phyloP scores from a whole-genome alignment of 2,329 filamentous ascomycete genomes.

The Thelonectria blattea region DNA sequence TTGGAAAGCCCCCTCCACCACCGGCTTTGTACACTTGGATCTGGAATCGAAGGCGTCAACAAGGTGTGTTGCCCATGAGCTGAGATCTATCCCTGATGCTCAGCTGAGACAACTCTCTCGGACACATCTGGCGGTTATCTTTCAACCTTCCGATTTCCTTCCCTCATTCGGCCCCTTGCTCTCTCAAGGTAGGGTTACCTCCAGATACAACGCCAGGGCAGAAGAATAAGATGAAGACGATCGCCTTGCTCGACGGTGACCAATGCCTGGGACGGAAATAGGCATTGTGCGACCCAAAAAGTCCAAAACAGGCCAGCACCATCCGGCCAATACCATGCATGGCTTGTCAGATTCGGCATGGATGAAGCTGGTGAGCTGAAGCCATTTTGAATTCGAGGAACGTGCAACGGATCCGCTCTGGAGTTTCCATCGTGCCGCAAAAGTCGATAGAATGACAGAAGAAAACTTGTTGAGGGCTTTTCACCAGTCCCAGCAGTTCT shows the following conservation, averaged over 20 bases:
- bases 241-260: slow-evolving; percentile 28
- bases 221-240: slow-evolving; percentile 20
- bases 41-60: not conserved
- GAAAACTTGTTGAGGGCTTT: slow-evolving; percentile 21
- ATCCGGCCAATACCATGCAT: slow-evolving; percentile 6
- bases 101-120: not conserved
- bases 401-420: slow-evolving; percentile 14
- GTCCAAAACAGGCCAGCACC: slow-evolving; percentile 8
- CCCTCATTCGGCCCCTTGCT: not conserved
- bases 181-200: slow-evolving; percentile 5
- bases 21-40: not conserved
- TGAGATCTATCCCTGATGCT: not conserved
- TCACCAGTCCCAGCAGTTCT: slow-evolving; percentile 26
- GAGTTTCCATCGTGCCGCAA: slow-evolving; percentile 32
- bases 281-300: slow-evolving; percentile 26
- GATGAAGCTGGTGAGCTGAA: slow-evolving; percentile 7
- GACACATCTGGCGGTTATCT: not conserved
- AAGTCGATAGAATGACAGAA: slow-evolving; percentile 20
- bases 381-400: slow-evolving; percentile 4
- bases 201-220: slow-evolving; percentile 8
- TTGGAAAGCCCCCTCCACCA: not conserved
- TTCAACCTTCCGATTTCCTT: not conserved
- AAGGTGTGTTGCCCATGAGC: not conserved
- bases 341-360: slow-evolving; percentile 1
- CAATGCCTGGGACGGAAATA: slow-evolving; percentile 25